phyloP scores from a whole-genome alignment of 1,284 basidiomycete species.

The Anthracocystis setariae region DNA sequence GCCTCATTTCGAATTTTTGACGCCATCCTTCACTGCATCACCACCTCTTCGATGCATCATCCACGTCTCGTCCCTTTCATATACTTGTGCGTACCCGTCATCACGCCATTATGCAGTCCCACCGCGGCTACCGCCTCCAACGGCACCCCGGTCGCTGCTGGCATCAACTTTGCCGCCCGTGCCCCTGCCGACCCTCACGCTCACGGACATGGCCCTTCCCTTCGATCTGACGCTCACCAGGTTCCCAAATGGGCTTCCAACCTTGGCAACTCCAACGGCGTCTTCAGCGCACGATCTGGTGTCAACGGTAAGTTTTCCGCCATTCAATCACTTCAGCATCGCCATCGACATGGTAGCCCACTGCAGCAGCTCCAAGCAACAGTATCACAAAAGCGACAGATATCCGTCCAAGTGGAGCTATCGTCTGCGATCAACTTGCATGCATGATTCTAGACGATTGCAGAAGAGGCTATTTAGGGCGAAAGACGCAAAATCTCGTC shows the following conservation, averaged over 20 bases:
- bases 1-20: not conserved
- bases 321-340: not conserved
- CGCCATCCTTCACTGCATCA: too few relatives aligned
- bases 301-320: constrained; percentile 48
- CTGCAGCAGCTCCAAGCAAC: too few relatives aligned
- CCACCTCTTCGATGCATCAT: too few relatives aligned
- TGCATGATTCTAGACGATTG: too few relatives aligned
- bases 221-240: constrained; percentile 53
- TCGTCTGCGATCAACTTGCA: too few relatives aligned
- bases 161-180: constrained; percentile 58
- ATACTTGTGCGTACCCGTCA: constrained; percentile 31
- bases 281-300: constrained; percentile 47
- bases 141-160: constrained; percentile 53
- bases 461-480: too few relatives aligned
- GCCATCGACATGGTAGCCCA: too few relatives aligned
- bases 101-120: constrained; percentile 31
- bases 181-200: constrained; percentile 58
- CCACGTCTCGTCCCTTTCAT: not conserved
- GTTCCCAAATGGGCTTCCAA: constrained; percentile 49
- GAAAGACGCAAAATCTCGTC: too few relatives aligned
- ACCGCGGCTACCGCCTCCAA: constrained; percentile 52
- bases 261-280: constrained; percentile 49
- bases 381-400: too few relatives aligned
- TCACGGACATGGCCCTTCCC: constrained; percentile 52
- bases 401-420: too few relatives aligned